Conservation (phyloP, 495 filamentous ascomycete species). For the Neurospora africana region DNA sequence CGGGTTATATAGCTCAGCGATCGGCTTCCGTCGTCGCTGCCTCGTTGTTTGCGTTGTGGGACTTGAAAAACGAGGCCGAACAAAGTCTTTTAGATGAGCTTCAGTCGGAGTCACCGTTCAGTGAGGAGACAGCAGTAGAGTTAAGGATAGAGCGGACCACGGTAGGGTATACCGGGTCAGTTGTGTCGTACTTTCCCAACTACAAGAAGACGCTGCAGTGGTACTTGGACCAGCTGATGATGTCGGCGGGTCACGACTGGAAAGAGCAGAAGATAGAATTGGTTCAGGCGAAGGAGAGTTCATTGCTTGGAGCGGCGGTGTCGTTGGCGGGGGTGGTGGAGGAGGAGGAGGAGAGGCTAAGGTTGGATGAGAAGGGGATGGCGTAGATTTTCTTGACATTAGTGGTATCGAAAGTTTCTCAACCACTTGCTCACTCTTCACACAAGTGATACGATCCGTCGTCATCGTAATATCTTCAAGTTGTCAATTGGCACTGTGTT, state of each 20-base stretch:
- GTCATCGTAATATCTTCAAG: not conserved
- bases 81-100: slow-evolving; percentile 4
- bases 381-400: not conserved
- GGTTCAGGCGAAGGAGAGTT: slow-evolving; percentile 48
- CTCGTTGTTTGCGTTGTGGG: slow-evolving; percentile 51
- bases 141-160: slow-evolving; percentile 23
- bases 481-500: not conserved
- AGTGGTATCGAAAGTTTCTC: no score
- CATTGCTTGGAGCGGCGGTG: slow-evolving; percentile 52
- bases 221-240: slow-evolving; percentile 40
- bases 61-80: slow-evolving; percentile 43
- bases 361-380: not conserved
- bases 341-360: not conserved
- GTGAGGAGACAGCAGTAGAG: slow-evolving; percentile 16
- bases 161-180: slow-evolving; percentile 54
- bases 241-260: not conserved
- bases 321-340: slow-evolving; percentile 27
- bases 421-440: no score
- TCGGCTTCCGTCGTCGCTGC: slow-evolving; percentile 54
- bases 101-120: slow-evolving; percentile 7
- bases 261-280: slow-evolving; percentile 35
- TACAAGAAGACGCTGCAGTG: slow-evolving; percentile 41
- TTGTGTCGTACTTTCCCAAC: slow-evolving; percentile 53
- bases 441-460: no score
- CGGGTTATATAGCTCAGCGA: slow-evolving; percentile 46